Percentiles rank a stretch among this genome's conserved stretches.
phyloP scores from a whole-genome alignment of 202 grass and related monocot genomes.

The Musa balbisiana region DNA sequence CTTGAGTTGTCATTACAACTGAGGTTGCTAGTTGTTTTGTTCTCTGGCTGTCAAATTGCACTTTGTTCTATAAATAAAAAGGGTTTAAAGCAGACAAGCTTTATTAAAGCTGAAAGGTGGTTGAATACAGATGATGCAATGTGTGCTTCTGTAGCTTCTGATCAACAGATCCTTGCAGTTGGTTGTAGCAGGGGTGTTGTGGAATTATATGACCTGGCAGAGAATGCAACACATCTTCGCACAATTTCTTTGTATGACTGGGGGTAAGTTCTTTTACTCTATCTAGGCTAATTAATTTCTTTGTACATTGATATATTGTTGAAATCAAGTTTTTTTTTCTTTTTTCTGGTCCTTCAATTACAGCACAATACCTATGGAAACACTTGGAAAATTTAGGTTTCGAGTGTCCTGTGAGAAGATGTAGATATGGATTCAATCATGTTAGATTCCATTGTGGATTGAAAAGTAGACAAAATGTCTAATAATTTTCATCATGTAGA shows the following conservation, averaged over 20 bases:
- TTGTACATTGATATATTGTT: neutral
- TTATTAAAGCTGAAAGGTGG: conserved; percentile 73
- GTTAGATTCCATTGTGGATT: no score
- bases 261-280: conserved; percentile 51
- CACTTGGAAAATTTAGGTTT: no score
- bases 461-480: no score
- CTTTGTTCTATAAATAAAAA: conserved; percentile 82
- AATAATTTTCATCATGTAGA: no score
- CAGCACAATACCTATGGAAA: no score
- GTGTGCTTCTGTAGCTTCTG: conserved; percentile 79
- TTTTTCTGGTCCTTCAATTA: no score
- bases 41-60: conserved; percentile 73
- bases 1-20: conserved; percentile 76
- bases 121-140: conserved; percentile 57
- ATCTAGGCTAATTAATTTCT: conserved; percentile 2
- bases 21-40: conserved; percentile 68
- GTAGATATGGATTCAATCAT: no score
- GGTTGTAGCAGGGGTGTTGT: conserved; percentile 84
- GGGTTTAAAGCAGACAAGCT: conserved; percentile 58
- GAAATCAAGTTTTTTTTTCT: no score
- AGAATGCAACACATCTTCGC: conserved; percentile 55
- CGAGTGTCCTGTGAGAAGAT: no score
- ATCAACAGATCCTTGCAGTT: conserved; percentile 91
- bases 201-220: conserved; percentile 93
- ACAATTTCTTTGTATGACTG: conserved; percentile 93